A percentile compares a stretch with the other conserved stretches of the same genome.
These are phyloP conservation scores for Baorangia bicolor DNA, from an alignment of 768 basidiomycete genomes.

Conservation along the genomic window DNA sequence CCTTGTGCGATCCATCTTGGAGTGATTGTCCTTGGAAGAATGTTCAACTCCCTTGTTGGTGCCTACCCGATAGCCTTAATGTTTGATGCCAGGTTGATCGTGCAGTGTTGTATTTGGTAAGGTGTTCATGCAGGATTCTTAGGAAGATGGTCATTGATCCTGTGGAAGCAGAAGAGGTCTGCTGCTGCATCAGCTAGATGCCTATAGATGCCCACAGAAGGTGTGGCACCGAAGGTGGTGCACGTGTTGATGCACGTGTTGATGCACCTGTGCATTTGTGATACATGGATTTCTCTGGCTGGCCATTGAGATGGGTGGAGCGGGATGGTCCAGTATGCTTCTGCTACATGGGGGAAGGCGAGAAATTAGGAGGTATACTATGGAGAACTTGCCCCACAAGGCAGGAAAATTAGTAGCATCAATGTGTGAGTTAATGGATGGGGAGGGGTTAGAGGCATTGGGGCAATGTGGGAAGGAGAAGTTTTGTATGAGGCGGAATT, in stretches of 20 bases:
- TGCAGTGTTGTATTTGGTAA: no score
- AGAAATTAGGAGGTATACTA: not conserved
- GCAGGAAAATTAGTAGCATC: not conserved
- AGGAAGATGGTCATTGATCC: not conserved
- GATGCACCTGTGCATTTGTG: no score
- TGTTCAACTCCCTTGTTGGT: no score
- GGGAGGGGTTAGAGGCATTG: not conserved
- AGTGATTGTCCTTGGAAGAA: no score
- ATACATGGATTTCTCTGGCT: accelerated
- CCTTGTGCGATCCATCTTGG: no score
- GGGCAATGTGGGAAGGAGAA: not conserved
- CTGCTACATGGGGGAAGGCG: not conserved
- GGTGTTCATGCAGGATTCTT: no score
- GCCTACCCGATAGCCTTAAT: no score
- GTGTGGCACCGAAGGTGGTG: not conserved
- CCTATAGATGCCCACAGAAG: not conserved
- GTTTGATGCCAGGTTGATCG: no score
- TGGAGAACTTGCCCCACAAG: not conserved
- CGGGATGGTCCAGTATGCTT: not conserved
- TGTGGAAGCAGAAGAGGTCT: not conserved
- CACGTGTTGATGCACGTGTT: not conserved
- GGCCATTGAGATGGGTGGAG: not conserved
- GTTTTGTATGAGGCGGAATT: not conserved
- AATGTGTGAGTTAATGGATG: not conserved
- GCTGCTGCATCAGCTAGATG: not conserved